These are phyloP conservation scores for Apiospora kogelbergensis DNA, from an alignment of 2,329 filamentous ascomycete genomes.

Conservation along the genomic window DNA sequence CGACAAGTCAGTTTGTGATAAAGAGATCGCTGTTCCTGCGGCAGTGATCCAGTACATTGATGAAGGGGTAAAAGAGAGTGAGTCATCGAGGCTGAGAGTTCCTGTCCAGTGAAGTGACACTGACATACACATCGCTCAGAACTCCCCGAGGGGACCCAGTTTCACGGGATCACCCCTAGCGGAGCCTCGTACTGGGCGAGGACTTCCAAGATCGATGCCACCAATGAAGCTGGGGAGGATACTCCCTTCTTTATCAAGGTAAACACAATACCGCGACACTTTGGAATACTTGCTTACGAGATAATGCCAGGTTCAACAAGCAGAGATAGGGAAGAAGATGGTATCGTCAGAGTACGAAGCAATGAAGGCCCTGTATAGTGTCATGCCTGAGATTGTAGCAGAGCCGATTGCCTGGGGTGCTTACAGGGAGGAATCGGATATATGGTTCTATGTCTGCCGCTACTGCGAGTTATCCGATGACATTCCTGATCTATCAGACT, in stretches of 20 bases:
- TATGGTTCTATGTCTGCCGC: not conserved
- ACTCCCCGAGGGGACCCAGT: not conserved
- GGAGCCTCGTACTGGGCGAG: not conserved
- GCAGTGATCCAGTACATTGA: not conserved
- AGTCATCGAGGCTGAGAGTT: no score
- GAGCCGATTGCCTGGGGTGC: not conserved
- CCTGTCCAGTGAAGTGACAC: not conserved
- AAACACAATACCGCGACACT: no score
- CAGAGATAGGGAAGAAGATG: not conserved
- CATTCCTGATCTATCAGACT: not conserved
- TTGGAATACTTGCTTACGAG: no score
- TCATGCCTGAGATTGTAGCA: not conserved
- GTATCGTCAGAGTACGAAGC: not conserved
- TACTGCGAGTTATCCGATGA: not conserved
- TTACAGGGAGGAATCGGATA: not conserved
- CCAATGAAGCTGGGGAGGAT: not conserved
- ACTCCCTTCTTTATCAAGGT: not conserved
- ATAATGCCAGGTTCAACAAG: not conserved
- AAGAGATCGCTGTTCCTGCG: not conserved
- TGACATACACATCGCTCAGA: not conserved
- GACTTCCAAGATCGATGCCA: not conserved
- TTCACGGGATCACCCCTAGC: not conserved
- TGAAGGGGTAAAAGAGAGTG: not conserved
- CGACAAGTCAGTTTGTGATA: not conserved
- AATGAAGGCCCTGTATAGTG: not conserved